Base-by-base conservation (phyloP, 164 flowering plant genomes). In the Tinospora cordifolia region DNA sequence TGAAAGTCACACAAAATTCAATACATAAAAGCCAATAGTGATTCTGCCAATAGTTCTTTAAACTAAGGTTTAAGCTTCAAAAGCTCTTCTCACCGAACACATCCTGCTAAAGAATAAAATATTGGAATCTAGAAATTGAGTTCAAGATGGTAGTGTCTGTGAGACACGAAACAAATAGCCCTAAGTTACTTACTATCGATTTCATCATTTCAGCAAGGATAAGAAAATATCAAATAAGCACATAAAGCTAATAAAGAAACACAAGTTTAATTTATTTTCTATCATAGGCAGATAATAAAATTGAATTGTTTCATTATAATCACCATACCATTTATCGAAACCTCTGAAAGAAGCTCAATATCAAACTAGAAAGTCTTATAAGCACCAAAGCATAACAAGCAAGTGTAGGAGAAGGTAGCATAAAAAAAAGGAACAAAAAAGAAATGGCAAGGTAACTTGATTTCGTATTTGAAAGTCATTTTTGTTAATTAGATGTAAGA, bases 351-450 rank as follows among this genome's bases (percentile, higher is more conserved):
- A 41, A 85, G 58, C 51, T 91, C 98, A 66, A 89, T 80, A 63
- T 75, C 85, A 95, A 84, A 75, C 90, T 83, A 78, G 99, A 86
- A 46, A 92, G 90, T 75, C 98, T 90, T 58, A 92, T 83, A 68
- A 74, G 90, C 76, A 92, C 98, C 79, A 95, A 79, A 59, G 94
- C 96, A 60, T 95, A 93, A 67, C 88, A 84, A 72, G 96, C 93
- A 81, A 92, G 94, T 59, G 83, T 81, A 69, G 96, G 75, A 25
- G 93, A 89, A 68, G 97, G 85, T 44, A 95, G 83, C 85, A 98
- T 95, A 87, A 27, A 30, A 4, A 38, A 66, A 46, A 17, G n/a
- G n/a, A n/a, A n/a, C n/a, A n/a, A n/a, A n/a, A n/a, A n/a, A n/a
- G n/a, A n/a, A n/a, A n/a, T n/a, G n/a, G n/a, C 41, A 19, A 25